Conservation (phyloP, 1,284 basidiomycete species). For the Termitomyces sp. region DNA sequence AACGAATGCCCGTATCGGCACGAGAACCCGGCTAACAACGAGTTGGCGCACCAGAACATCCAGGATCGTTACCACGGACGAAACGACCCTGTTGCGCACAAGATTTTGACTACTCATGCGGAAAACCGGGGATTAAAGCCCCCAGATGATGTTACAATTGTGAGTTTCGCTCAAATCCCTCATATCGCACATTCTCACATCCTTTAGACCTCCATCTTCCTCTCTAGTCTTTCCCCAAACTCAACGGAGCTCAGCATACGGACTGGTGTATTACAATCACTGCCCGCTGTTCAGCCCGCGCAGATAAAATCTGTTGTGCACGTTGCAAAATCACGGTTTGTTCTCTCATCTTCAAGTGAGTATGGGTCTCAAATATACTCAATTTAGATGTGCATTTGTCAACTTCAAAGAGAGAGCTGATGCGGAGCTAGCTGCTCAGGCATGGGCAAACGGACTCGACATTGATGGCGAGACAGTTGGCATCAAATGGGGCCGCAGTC, state of each 20-base stretch:
- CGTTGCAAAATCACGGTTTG: slow-evolving; percentile 73
- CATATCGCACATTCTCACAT: not conserved
- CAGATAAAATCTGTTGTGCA: slow-evolving; percentile 82
- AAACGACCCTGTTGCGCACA: slow-evolving; percentile 88
- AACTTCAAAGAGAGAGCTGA: slow-evolving; percentile 81
- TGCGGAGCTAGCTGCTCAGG: slow-evolving; percentile 84
- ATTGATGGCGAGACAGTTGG: slow-evolving; percentile 72
- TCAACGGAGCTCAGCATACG: slow-evolving; percentile 78
- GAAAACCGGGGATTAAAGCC: slow-evolving; percentile 78
- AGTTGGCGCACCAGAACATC: slow-evolving; percentile 86
- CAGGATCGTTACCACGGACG: slow-evolving; percentile 88
- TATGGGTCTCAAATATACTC: slow-evolving; percentile 30
- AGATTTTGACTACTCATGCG: slow-evolving; percentile 75
- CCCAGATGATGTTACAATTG: slow-evolving; percentile 84
- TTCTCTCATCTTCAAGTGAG: slow-evolving; percentile 4
- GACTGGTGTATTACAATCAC: slow-evolving; percentile 66
- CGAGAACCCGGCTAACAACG: slow-evolving; percentile 82
- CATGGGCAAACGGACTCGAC: slow-evolving; percentile 82
- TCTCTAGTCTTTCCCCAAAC: slow-evolving; percentile 75
- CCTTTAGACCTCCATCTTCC: slow-evolving; percentile 82
- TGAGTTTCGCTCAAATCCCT: slow-evolving; percentile 38
- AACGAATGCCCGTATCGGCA: slow-evolving; percentile 93
- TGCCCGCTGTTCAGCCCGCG: slow-evolving; percentile 64
- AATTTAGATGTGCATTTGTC: slow-evolving; percentile 89
- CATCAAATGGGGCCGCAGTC: slow-evolving; percentile 86